A percentile compares a stretch with the other conserved stretches of the same genome.
phyloP scores from a whole-genome alignment of 2,329 filamentous ascomycete species.

The Cercospora sp. region DNA sequence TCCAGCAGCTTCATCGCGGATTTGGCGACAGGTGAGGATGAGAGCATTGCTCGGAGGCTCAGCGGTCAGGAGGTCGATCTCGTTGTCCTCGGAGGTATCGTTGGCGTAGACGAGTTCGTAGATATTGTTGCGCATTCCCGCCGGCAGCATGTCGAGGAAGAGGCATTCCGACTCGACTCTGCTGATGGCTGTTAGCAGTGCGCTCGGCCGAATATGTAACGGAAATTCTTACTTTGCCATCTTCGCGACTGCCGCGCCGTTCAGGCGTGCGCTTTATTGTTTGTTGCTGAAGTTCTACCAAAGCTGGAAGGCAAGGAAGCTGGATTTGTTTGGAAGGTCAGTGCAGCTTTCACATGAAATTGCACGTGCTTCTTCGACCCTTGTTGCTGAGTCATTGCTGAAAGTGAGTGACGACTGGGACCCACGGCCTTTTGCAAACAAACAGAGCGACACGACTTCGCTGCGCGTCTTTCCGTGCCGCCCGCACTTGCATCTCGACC shows the following conservation, averaged over 20 bases:
- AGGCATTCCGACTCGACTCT: too few relatives aligned
- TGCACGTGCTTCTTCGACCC: neutral
- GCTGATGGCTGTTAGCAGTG: too few relatives aligned
- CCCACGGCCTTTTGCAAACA: too few relatives aligned
- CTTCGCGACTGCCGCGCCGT: neutral
- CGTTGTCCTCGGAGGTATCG: neutral
- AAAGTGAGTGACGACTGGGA: too few relatives aligned
- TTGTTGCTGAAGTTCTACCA: neutral
- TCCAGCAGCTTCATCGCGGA: neutral
- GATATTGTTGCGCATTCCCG: conserved; percentile 7
- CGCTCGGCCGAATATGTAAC: too few relatives aligned
- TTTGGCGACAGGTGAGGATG: neutral
- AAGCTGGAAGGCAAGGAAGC: neutral
- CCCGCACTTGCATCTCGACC: too few relatives aligned
- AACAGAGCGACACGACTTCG: too few relatives aligned
- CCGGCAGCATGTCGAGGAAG: neutral
- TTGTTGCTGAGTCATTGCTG: too few relatives aligned
- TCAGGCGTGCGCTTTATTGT: neutral
- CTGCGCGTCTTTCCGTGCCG: too few relatives aligned
- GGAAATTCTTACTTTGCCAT: neutral
- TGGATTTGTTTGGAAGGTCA: neutral
- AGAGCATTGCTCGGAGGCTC: neutral
- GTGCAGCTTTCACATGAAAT: neutral
- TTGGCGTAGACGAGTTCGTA: conserved; percentile 12
- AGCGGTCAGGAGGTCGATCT: conserved; percentile 1